Evolutionary conservation across 345 rosid genomes (phyloP).

Genomic region (Lepidium didymum): DNA sequence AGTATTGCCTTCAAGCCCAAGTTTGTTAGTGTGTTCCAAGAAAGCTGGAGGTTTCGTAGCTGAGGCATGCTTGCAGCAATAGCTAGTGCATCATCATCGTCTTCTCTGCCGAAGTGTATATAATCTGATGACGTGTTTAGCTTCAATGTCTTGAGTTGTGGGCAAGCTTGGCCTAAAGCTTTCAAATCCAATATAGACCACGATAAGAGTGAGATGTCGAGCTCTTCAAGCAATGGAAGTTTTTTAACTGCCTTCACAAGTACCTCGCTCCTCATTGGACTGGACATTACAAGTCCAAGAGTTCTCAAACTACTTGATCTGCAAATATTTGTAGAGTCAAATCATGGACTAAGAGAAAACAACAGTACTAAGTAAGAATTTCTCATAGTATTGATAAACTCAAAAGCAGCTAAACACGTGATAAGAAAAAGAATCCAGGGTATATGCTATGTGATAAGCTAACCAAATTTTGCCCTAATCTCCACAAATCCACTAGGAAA

Average conservation of each 20-base stretch:
- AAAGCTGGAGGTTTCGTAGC: slow-evolving; percentile 43
- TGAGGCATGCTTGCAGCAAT: slow-evolving; percentile 48
- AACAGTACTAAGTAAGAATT: too few relatives aligned
- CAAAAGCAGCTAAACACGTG: too few relatives aligned
- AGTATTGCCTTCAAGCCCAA: slow-evolving; percentile 52
- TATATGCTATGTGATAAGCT: too few relatives aligned
- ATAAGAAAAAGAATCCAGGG: too few relatives aligned
- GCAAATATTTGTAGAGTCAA: not conserved
- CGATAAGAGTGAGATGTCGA: slow-evolving; percentile 27
- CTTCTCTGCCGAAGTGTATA: too few relatives aligned
- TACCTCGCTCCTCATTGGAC: slow-evolving; percentile 32
- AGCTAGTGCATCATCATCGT: slow-evolving; percentile 39
- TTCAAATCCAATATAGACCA: not conserved
- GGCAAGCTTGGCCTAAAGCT: slow-evolving; percentile 11
- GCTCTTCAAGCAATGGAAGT: slow-evolving; percentile 45
- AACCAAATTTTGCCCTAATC: too few relatives aligned
- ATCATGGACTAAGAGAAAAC: too few relatives aligned
- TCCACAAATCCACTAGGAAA: too few relatives aligned
- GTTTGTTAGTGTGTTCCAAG: slow-evolving; percentile 47
- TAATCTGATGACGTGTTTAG: not conserved
- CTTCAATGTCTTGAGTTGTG: slow-evolving; percentile 3
- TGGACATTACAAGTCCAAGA: slow-evolving; percentile 37
- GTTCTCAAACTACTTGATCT: slow-evolving; percentile 32
- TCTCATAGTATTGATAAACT: too few relatives aligned
- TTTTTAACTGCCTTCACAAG: slow-evolving; percentile 29